Conservation (phyloP, 768 basidiomycete species). For the Psilocybe tampanensis region DNA sequence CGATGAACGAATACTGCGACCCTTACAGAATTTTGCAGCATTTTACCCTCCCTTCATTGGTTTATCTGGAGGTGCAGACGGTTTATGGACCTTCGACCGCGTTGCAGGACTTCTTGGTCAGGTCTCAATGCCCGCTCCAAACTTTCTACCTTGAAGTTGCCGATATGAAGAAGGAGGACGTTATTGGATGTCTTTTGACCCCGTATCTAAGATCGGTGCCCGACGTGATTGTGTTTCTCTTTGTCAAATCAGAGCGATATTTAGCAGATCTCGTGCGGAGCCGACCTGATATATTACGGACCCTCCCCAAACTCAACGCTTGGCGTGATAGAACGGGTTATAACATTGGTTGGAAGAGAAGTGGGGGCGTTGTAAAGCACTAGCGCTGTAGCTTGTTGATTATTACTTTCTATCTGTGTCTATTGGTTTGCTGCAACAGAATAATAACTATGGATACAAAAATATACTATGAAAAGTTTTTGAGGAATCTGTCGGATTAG, state of each 20-base stretch:
- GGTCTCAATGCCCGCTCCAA: neutral
- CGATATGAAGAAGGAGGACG: neutral
- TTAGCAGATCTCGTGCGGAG: neutral
- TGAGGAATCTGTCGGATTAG: too few relatives aligned
- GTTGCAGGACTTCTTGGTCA: neutral
- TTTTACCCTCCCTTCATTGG: neutral
- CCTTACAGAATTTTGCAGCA: neutral
- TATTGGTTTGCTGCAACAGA: too few relatives aligned
- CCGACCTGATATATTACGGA: neutral
- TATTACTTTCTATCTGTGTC: too few relatives aligned
- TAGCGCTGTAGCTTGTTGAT: too few relatives aligned
- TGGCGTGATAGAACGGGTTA: neutral
- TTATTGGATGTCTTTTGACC: neutral
- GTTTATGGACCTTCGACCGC: neutral
- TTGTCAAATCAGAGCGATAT: neutral
- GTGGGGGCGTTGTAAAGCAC: too few relatives aligned
- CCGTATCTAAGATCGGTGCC: neutral
- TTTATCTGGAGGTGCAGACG: neutral
- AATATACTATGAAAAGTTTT: too few relatives aligned
- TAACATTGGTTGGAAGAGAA: too few relatives aligned
- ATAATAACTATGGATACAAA: too few relatives aligned
- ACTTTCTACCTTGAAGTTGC: neutral
- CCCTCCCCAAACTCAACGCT: too few relatives aligned
- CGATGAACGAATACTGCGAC: neutral
- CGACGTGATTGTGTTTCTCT: neutral